These are phyloP conservation scores for Cornus kousa DNA, from an alignment of 148 eudicot genomes.

Conservation along the genomic window DNA sequence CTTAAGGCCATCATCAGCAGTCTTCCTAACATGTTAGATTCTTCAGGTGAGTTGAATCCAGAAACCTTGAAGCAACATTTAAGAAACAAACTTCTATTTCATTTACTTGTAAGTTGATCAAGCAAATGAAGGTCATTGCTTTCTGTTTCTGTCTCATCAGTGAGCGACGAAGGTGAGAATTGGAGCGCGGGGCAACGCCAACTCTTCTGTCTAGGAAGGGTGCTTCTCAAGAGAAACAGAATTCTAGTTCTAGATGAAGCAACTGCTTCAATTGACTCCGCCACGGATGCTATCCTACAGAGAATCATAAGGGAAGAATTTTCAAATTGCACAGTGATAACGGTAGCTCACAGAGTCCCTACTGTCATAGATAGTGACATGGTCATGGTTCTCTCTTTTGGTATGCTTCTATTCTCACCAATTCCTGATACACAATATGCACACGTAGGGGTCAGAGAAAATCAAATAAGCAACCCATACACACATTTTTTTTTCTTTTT, in stretches of 20 bases:
- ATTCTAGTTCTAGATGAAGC: constrained; percentile 72
- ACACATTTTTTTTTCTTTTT: too few species aligned
- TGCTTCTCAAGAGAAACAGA: constrained; percentile 55
- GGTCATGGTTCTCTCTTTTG: constrained; percentile 72
- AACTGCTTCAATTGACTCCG: constrained; percentile 63
- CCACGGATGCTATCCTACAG: constrained; percentile 58
- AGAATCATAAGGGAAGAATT: constrained; percentile 57
- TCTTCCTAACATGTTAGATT: constrained; percentile 58
- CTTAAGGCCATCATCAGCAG: constrained; percentile 54
- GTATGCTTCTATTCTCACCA: constrained; percentile 34
- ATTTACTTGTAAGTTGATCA: not conserved
- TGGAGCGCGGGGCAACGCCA: constrained; percentile 72
- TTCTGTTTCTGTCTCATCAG: constrained; percentile 16
- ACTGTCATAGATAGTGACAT: constrained; percentile 61
- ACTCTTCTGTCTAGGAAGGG: constrained; percentile 66
- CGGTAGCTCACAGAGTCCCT: constrained; percentile 73
- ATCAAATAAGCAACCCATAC: too few species aligned
- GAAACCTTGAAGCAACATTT: too few species aligned
- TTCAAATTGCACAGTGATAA: constrained; percentile 53
- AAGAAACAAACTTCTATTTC: not conserved
- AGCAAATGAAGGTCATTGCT: not conserved
- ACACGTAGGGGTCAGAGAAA: not conserved
- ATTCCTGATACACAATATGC: not conserved
- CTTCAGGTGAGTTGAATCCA: constrained; percentile 41
- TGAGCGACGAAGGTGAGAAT: constrained; percentile 66